Base-by-base conservation (phyloP, 1,284 basidiomycete genomes). In the Pascua sp. region DNA sequence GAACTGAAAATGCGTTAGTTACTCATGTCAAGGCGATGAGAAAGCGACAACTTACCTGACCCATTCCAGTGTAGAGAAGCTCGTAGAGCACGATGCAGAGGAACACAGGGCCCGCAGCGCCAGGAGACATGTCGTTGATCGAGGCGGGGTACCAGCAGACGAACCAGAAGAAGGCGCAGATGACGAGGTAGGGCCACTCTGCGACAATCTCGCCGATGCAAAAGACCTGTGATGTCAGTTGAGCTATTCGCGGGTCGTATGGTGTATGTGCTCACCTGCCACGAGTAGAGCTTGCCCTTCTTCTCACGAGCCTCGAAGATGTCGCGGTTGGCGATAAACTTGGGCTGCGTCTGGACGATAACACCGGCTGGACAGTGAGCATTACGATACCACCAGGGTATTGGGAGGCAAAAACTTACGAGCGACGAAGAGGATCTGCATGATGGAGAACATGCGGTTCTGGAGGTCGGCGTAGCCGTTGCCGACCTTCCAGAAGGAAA, bases 241-340 rank as follows among this genome's bases (percentile, higher is more conserved):
- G 24, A 32, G 3, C 24, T 4, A 32, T 32, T 32, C 24, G 24
- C 24, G 24, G 7, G 24, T 32, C 24, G 24, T 32, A 32, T 32
- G 7, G 24, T 32, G 24, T 7, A 32, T 32, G 24, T 32, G 24
- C 24, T 32, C 15, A 69, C 66, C 56, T 64, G 59, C 73, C 73
- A 76, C 16, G 59, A 67, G 68, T 77, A 78, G 42, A 77, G 64
- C 64, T 73, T 74, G 15, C 67, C 65, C 53, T 71, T 72, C 55
- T 72, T 71, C 64, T 78, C 77, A 39, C 76, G 60, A 1, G 69
- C 68, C 59, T 78, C 77, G 48, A 73, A 78, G 47, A 78, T 67
- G 56, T 72, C 71, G 47, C 77, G 64, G 49, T 72, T 68, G 53
- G 69, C 72, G 57, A 78, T 73, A 60, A 77, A 78, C 48, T 72